Evolutionary conservation across 345 rosid species (phyloP).

Genomic region (Murraya paniculata): DNA sequence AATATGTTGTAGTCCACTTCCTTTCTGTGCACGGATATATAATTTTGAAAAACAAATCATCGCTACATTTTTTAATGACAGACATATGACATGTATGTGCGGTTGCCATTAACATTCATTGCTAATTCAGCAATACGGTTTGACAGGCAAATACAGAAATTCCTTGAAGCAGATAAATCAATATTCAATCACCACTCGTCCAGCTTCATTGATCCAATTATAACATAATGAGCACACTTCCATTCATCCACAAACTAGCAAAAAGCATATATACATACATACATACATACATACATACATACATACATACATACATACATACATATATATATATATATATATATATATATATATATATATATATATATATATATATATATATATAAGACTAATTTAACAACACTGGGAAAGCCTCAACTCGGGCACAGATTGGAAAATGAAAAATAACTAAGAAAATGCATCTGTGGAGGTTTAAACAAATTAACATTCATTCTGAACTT

Average conservation of each 20-base stretch:
- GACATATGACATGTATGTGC: no score
- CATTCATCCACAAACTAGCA: neutral
- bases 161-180: neutral
- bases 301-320: no score
- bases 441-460: neutral
- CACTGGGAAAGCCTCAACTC: neutral
- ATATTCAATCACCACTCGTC: neutral
- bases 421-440: neutral
- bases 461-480: neutral
- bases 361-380: neutral
- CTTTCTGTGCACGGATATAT: neutral
- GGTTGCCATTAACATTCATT: neutral
- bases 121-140: neutral
- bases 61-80: neutral
- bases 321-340: neutral
- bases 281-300: no score
- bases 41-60: neutral
- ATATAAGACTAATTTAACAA: neutral
- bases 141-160: neutral
- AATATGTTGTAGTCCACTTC: neutral
- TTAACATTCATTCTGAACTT: slow-evolving; percentile 12
- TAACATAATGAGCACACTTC: neutral
- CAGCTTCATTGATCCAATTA: neutral
- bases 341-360: neutral
- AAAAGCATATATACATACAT: neutral